These are phyloP conservation scores for Sicyos edulis DNA, from an alignment of 306 rosid species.

Conservation along the genomic window DNA sequence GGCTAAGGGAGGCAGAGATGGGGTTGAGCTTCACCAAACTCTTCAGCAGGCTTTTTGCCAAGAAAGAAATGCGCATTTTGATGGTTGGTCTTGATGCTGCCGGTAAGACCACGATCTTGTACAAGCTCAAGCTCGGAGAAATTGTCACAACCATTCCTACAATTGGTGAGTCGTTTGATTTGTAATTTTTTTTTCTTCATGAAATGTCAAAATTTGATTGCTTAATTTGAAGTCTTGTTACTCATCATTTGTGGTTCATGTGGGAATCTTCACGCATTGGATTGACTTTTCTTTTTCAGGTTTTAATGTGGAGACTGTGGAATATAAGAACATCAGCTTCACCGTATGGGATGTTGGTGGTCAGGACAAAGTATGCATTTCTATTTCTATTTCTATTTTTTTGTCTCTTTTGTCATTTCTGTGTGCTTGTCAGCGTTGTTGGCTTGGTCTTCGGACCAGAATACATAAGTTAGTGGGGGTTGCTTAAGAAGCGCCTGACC, in stretches of 20 bases:
- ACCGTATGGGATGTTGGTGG: no score
- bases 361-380: no score
- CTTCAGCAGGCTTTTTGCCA: slow-evolving; percentile 24
- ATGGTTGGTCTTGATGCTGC: slow-evolving; percentile 99
- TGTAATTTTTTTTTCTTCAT: background rate
- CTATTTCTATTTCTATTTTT: background rate
- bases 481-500: background rate
- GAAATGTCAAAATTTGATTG: background rate
- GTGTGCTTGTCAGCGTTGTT: background rate
- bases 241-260: background rate
- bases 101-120: slow-evolving; percentile 92
- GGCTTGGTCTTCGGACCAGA: background rate
- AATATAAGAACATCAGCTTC: no score
- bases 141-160: slow-evolving; percentile 95
- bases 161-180: no score
- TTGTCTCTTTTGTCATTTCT: background rate
- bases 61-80: slow-evolving; percentile 89
- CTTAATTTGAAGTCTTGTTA: background rate
- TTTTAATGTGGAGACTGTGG: no score
- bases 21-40: no score
- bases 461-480: background rate
- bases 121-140: slow-evolving; percentile 94
- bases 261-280: slow-evolving; percentile 4
- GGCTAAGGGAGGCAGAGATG: no score
- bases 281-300: no score